Evolutionary conservation across 108 stramenopile genomes (phyloP).

Genomic region (Stephanodiscus triporus): DNA sequence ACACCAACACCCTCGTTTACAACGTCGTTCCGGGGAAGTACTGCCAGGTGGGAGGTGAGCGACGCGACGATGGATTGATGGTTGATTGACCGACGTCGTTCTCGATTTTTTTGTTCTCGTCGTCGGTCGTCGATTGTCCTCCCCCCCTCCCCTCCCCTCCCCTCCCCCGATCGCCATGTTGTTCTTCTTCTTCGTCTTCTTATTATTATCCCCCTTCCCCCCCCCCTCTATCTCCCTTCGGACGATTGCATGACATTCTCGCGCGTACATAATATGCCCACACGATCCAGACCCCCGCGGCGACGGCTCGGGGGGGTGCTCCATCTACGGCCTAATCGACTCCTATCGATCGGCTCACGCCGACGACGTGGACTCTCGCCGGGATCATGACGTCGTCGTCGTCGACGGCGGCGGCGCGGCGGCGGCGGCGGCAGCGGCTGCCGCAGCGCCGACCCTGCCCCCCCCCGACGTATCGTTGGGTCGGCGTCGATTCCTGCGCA

Average conservation of each 20-base stretch:
- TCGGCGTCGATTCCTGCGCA: conserved; percentile 64
- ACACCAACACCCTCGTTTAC: conserved; percentile 74
- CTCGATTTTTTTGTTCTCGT: neutral
- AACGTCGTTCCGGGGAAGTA: conserved; percentile 74
- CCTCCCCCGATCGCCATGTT: no score
- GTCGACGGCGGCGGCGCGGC: no score
- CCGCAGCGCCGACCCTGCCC: no score
- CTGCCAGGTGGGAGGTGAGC: conserved; percentile 71
- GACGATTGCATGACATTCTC: no score
- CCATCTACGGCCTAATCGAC: conserved; percentile 77
- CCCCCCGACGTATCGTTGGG: conserved; percentile 45
- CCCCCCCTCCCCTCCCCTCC: conserved; percentile 15
- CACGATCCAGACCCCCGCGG: conserved; percentile 90
- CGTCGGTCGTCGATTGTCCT: neutral
- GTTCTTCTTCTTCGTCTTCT: no score
- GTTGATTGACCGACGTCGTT: neutral
- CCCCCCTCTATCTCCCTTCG: no score
- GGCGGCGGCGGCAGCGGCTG: no score
- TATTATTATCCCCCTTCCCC: no score
- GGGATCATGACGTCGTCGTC: no score
- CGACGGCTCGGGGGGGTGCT: conserved; percentile 93
- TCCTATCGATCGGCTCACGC: conserved; percentile 24
- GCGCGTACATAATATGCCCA: no score
- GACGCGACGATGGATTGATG: no score
- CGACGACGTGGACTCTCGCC: no score